phyloP scores from a whole-genome alignment of 2,329 filamentous ascomycete genomes.

The Exophiala dermatitidis region DNA sequence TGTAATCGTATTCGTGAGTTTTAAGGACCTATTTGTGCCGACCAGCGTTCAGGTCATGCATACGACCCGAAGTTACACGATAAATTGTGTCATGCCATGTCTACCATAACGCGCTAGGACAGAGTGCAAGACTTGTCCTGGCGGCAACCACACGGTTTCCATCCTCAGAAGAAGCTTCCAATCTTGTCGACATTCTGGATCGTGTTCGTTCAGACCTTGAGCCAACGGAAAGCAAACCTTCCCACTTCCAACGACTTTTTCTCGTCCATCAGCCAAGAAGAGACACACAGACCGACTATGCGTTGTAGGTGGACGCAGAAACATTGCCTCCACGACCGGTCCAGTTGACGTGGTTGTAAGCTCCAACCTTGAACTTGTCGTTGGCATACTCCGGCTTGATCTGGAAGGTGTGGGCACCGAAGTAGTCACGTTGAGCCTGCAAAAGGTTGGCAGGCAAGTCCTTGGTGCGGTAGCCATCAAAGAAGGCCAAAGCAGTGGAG shows the following conservation, averaged over 20 bases:
- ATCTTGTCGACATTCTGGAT: not conserved
- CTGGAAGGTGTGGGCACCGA: slow-evolving; percentile 85
- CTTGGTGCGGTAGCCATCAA: slow-evolving; percentile 96
- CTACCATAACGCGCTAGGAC: not conserved
- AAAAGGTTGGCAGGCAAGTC: slow-evolving; percentile 96
- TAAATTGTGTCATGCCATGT: not conserved
- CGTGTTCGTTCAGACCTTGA: not conserved
- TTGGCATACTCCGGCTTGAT: slow-evolving; percentile 74
- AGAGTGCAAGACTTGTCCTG: not conserved
- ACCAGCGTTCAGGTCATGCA: slow-evolving; percentile 10
- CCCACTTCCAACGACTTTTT: not conserved
- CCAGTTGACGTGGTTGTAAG: slow-evolving; percentile 99
- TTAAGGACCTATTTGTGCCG: not conserved
- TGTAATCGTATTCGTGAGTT: too few relatives aligned
- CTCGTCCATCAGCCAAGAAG: not conserved
- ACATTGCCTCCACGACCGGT: slow-evolving; percentile 96
- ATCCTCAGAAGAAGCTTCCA: not conserved
- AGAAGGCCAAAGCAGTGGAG: slow-evolving; percentile 95
- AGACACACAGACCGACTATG: slow-evolving; percentile 49
- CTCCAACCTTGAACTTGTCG: slow-evolving; percentile 72
- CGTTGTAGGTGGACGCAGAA: slow-evolving; percentile 94
- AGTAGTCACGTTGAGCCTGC: slow-evolving; percentile 99
- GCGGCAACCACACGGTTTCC: not conserved
- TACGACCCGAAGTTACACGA: slow-evolving; percentile 4
- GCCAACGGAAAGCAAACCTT: not conserved